Percentiles rank a stretch among this genome's conserved stretches.
Conservation (phyloP, 2,329 filamentous ascomycete species). For the Cryphonectria naterciae region DNA sequence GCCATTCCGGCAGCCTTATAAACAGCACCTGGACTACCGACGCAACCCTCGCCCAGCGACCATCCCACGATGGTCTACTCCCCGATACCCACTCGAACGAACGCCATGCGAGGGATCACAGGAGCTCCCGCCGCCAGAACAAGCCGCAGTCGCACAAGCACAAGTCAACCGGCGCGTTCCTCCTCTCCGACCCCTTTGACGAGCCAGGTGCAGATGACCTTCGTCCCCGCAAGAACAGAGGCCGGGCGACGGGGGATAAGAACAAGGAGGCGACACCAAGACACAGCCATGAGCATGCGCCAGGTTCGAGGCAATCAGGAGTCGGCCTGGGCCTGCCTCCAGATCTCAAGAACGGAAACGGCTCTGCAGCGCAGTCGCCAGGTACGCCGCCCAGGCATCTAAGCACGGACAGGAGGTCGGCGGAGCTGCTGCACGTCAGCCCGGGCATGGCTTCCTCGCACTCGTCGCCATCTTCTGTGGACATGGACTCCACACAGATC, state of each 20-base stretch:
- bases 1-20: conserved; percentile 39
- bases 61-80: conserved; percentile 21
- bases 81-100: not conserved
- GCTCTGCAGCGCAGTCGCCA: conserved; percentile 16
- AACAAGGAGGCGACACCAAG: conserved; percentile 23
- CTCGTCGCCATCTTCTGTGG: conserved; percentile 45
- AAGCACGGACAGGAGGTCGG: conserved; percentile 28
- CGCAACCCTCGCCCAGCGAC: conserved; percentile 30
- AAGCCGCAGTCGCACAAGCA: conserved; percentile 47
- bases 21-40: conserved; percentile 26
- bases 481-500: conserved; percentile 84
- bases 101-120: conserved; percentile 22
- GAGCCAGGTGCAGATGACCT: conserved; percentile 38
- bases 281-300: conserved; percentile 16
- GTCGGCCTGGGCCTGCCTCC: conserved; percentile 15
- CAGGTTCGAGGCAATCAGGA: conserved; percentile 14
- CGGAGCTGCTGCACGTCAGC: conserved; percentile 34
- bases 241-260: conserved; percentile 23
- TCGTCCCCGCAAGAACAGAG: conserved; percentile 33
- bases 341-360: conserved; percentile 12
- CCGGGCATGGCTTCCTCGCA: conserved; percentile 35
- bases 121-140: conserved; percentile 21
- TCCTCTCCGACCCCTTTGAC: conserved; percentile 49
- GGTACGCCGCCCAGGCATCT: conserved; percentile 19
- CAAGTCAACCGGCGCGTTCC: conserved; percentile 54